Evolutionary conservation across 148 eudicot genomes (phyloP).

Genomic region (Nepenthes mirabilis): DNA sequence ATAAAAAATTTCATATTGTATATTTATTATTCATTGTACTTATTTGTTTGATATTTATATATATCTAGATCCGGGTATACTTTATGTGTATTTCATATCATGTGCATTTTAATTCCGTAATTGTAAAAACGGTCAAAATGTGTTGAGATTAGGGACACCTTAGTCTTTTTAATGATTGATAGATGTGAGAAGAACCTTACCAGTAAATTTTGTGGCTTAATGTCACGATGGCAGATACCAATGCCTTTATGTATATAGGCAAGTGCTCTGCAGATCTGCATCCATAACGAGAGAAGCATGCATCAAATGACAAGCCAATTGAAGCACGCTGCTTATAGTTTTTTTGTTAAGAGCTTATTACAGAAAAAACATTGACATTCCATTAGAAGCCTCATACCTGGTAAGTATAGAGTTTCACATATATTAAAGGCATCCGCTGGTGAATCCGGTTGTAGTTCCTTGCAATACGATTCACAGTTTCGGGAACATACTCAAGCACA

Average conservation of each 20-base stretch:
- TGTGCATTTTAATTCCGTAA: too few relatives aligned
- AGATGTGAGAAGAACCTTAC: conserved; percentile 27
- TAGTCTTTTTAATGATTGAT: background rate
- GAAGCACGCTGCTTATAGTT: background rate
- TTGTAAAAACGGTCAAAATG: too few relatives aligned
- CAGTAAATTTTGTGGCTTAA: conserved; percentile 89
- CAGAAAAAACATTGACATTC: background rate
- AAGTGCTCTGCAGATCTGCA: conserved; percentile 93
- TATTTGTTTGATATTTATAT: too few relatives aligned
- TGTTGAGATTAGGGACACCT: too few relatives aligned
- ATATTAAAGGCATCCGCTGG: conserved; percentile 83
- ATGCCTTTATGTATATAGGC: conserved; percentile 78
- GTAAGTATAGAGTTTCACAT: conserved; percentile 88
- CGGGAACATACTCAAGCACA: conserved; percentile 96
- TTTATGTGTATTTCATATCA: too few relatives aligned
- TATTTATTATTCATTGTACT: too few relatives aligned
- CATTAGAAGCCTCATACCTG: conserved; percentile 39
- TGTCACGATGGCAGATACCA: conserved; percentile 94
- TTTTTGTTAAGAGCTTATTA: background rate
- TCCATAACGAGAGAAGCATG: background rate
- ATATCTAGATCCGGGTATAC: too few relatives aligned
- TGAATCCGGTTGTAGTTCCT: conserved; percentile 85
- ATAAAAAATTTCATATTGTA: too few relatives aligned
- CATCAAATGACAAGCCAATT: background rate
- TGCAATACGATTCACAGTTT: conserved; percentile 88